These are phyloP conservation scores for Ascobolus immersus DNA, from an alignment of 495 filamentous ascomycete species.

Conservation along the genomic window DNA sequence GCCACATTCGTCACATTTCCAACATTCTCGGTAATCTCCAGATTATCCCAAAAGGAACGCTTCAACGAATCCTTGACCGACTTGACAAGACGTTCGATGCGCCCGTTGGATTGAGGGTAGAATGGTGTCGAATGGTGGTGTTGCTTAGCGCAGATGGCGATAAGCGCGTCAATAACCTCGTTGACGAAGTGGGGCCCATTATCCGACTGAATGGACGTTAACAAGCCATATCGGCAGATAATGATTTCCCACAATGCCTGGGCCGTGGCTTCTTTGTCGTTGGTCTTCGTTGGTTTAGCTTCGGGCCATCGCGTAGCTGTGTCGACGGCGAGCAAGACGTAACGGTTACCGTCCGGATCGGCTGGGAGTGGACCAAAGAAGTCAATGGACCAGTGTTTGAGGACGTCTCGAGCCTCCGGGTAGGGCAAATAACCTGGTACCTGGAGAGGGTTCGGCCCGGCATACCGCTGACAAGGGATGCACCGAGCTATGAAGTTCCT, in stretches of 20 bases:
- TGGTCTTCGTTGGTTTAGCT: background rate
- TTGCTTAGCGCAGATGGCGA: background rate
- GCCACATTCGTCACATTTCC: too few species aligned
- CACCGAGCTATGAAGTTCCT: too few species aligned
- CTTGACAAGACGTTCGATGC: background rate
- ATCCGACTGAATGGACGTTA: background rate
- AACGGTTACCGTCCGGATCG: background rate
- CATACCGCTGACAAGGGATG: too few species aligned
- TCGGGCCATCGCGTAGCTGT: background rate
- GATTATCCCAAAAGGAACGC: background rate
- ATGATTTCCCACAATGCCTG: background rate
- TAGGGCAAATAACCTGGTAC: too few species aligned
- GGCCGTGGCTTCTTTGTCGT: background rate
- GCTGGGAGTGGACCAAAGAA: background rate
- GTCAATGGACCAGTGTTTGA: constrained; percentile 1
- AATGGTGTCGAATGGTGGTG: background rate
- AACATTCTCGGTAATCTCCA: too few species aligned
- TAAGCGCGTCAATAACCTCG: background rate
- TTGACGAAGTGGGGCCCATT: background rate
- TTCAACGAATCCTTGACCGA: background rate
- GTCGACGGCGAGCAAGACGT: background rate
- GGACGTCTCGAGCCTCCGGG: too few species aligned
- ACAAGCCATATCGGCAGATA: background rate
- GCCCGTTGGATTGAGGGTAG: background rate
- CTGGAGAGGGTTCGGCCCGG: too few species aligned